Base-by-base conservation (phyloP, 2,329 filamentous ascomycete species). In the Pseudocercospora ulei region DNA sequence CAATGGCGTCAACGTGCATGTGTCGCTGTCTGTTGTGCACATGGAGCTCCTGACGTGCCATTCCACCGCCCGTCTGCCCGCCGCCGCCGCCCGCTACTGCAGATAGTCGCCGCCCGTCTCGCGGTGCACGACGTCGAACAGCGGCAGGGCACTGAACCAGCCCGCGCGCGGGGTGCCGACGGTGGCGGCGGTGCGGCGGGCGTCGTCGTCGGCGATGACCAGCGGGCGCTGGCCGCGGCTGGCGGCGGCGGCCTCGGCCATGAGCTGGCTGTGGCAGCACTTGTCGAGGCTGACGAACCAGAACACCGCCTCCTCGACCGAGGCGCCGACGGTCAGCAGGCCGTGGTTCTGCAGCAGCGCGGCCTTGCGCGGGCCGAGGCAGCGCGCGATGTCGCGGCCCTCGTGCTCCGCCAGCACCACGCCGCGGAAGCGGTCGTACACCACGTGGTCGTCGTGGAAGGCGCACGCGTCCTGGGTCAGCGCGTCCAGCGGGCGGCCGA, bases 81-180 rank as follows among this genome's bases (percentile, higher is more conserved):
- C n/a, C n/a, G 7, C 8, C 24, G 13, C 16, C 7, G n/a, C 17
- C 1, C 27, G 30, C 38, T 49, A 61, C 50, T 59, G 52, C 47
- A 76, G 52, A 56, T 76, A 76, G 7, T 71, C 70, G 1, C 71
- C 72, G 13, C 63, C 63, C 2, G 69, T 72, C 62, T 79, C 73
- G 55, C 70, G 70, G 52, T 78, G 71, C 46, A 80, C 72, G 25
- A 82, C 62, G 63, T 83, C 79, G 62, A 85, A 85, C 47, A 78
- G 51, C 9, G 80, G 80, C 63, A 77, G 78, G 4, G 76, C 80
- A 51, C 70, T 76, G 55, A 85, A 86, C 68, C 73, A 84, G 0
- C 80, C 80, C 0, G 74, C 76, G 20, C 58, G 54, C 9, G 71
- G 66, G 0, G 66, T 71, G 0, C 81, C 81, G 2, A 84, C 65